Percentiles rank a stretch among this genome's conserved stretches.
phyloP scores from a whole-genome alignment of 768 basidiomycete genomes.

The Suillus paluster region DNA sequence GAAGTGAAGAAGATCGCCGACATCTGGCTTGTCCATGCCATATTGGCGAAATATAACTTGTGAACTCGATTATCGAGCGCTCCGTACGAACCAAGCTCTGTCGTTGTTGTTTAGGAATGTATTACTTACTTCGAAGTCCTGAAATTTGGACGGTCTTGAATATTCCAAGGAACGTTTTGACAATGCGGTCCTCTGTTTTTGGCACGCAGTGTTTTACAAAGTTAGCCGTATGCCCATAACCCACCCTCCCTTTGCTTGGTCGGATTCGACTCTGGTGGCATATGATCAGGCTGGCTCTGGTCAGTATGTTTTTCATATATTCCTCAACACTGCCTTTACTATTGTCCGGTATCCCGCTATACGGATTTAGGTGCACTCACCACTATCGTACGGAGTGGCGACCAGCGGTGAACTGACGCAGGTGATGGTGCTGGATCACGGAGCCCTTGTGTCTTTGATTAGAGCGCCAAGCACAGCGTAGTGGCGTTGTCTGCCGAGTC shows the following conservation, averaged over 20 bases:
- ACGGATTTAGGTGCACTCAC: background rate
- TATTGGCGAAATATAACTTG: conserved; percentile 17
- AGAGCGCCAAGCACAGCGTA: background rate
- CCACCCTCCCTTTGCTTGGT: background rate
- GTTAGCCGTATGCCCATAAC: background rate
- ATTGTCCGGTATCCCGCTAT: background rate
- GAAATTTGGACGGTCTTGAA: background rate
- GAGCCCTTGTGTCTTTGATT: background rate
- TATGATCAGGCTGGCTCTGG: background rate
- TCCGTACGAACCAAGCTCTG: background rate
- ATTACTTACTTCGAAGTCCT: background rate
- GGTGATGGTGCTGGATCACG: background rate
- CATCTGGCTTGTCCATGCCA: conserved; percentile 37
- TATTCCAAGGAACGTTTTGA: background rate
- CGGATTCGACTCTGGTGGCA: background rate
- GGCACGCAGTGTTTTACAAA: background rate
- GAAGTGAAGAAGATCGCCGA: conserved; percentile 28
- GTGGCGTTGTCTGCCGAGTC: background rate
- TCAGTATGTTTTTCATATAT: background rate
- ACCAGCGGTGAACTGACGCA: background rate
- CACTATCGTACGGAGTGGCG: background rate
- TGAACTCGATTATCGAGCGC: conserved; percentile 5
- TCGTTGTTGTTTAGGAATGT: background rate
- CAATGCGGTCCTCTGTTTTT: background rate
- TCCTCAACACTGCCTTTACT: background rate